Evolutionary conservation across 345 rosid species (phyloP), one percentile per base, ranked within the genome.

Genomic region (Salix koriyanagi): DNA sequence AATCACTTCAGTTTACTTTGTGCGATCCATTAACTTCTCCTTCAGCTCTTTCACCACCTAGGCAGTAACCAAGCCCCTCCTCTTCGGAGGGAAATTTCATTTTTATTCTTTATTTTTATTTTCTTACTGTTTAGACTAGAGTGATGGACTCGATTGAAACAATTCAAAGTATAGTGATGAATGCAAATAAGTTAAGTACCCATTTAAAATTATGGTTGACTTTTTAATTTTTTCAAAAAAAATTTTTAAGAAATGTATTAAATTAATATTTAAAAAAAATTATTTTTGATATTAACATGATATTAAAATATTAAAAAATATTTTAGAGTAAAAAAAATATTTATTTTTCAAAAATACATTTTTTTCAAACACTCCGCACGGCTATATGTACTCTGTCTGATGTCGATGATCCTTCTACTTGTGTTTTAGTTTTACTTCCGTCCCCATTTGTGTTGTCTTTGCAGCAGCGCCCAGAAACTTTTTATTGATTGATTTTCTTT

Each of bases 31-130:
- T 7, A 21, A 52, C 60, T 52, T 52, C 7, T 50, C n/a, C 7
- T 18, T 50, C 46, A 11, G 3, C 52, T 46, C 52, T 15, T 46
- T 46, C 52, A 46, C 52, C 52, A 46, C 16, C 52, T 0, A 46
- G 5, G 46, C 60, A 6, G 23, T 19, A 7, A 56, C 62, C 62
- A 21, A 36, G 26, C 44, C 44, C 73, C 28, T 68, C 67, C 79
- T 37, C 67, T 69, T 68, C 67, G 79, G 79, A 30, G 54, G 72
- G 72, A 42, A 19, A 65, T 74, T 34, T 61, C 54, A 61, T 42
- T 73, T 62, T 61, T 41, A 41, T 9, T 41, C 37, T 9, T 39
- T 8, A 39, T 8, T 39, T 32, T 21, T 30, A 28, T 70, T 70
- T 56, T 56, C 14, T 46, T 4, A 46, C 18, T 15, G 16, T 46